Base-by-base conservation (phyloP, 1,284 basidiomycete genomes). In the Bondarzewia mesenterica region DNA sequence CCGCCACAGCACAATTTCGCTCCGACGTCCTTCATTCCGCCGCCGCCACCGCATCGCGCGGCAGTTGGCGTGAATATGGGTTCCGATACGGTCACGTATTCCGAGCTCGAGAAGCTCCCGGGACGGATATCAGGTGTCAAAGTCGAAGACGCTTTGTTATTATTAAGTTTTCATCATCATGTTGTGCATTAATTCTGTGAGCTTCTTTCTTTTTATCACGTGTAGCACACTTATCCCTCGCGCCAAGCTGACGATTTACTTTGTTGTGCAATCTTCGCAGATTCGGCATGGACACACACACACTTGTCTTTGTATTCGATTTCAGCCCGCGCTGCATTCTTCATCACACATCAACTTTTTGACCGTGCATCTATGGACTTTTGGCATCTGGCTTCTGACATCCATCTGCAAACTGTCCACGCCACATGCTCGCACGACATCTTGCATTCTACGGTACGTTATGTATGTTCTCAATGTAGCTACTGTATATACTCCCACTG, bases 141-240 rank as follows among this genome's bases (percentile, higher is more conserved):
- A 53, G 63, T 81, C 40, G 82, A 83, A 57, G 83, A 86, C 57
- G 83, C 84, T 5, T 64, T 84, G 36, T 64, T 86, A 36, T 66
- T 86, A 44, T 69, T 86, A 53, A 79, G 79, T 60, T 86, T 86
- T 67, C 80, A 83, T 58, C 76, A 80, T 43, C 78, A 80, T 55
- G 69, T 72, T 54, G 73, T 77, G 57, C 78, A 75, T 53, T 80
- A 69, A 70, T 59, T 37, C 12, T 40, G n/a, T n/a, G 29, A 12
- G 29, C n/a, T 12, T 32, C 12, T 32, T 32, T 32, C n/a, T 4
- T 1, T 32, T 32, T 32, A 32, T 32, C 29, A 32, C 29, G n/a
- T 32, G 29, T 7, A 32, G 4, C 12, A 32, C n/a, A n/a, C 29
- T 32, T 10, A 32, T 7, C 10, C 12, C n/a, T 10, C 10, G 10